Evolutionary conservation across 768 basidiomycete species (phyloP).

Genomic region (Hericium erinaceus): DNA sequence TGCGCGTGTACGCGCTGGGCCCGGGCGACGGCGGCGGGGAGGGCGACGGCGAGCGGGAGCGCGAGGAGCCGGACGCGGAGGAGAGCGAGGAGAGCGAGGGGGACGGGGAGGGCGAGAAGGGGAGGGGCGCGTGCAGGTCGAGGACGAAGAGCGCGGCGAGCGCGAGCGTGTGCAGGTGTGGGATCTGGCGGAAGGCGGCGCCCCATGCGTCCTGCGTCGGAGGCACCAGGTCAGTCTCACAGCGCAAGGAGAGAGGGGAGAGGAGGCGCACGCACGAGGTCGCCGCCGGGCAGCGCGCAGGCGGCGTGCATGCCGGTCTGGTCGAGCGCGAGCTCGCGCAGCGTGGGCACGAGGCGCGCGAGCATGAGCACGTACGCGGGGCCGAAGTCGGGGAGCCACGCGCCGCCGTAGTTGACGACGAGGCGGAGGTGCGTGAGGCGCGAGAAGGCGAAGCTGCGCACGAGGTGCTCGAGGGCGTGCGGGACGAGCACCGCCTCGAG

Average conservation of each 20-base stretch:
- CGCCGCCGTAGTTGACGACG: background rate
- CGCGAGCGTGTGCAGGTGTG: background rate
- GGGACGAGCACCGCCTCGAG: background rate
- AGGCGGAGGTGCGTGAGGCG: background rate
- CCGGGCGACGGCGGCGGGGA: constrained; percentile 25
- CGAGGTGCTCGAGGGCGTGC: background rate
- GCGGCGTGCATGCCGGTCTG: background rate
- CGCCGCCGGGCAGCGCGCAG: background rate
- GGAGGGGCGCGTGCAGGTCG: background rate
- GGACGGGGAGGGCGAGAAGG: background rate
- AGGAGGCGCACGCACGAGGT: background rate
- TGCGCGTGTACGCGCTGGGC: constrained; percentile 39
- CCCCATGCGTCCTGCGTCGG: background rate
- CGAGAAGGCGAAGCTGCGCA: background rate
- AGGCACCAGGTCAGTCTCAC: too few relatives aligned
- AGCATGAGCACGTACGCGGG: background rate
- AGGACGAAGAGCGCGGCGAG: background rate
- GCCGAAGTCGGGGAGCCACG: background rate
- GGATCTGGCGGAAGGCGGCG: background rate
- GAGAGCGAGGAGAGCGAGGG: too few relatives aligned
- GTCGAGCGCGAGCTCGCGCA: background rate
- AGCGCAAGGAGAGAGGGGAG: too few relatives aligned
- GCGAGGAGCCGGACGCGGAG: too few relatives aligned
- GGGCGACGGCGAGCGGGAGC: too few relatives aligned
- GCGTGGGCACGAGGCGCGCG: background rate